Conservation (phyloP, 495 filamentous ascomycete genomes). For the Cercophora samala region DNA sequence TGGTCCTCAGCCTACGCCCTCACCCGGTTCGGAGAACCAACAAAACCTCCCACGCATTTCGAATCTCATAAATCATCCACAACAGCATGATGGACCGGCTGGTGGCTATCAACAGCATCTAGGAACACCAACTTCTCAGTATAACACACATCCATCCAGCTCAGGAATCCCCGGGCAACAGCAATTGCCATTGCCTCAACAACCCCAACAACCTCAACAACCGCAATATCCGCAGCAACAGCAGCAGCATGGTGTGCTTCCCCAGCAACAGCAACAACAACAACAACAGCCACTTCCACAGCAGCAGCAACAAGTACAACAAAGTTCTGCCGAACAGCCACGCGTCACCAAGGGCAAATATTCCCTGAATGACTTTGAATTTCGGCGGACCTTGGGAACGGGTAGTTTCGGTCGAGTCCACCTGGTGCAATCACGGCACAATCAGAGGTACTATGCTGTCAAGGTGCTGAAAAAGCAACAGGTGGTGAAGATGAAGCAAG, state of each 20-base stretch:
- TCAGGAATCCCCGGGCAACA: conserved; percentile 4
- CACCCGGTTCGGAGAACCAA: conserved; percentile 37
- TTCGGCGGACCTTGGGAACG: conserved; percentile 88
- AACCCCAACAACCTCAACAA: conserved; percentile 25
- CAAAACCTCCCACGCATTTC: conserved; percentile 66
- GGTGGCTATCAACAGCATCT: conserved; percentile 28
- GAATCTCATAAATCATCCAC: conserved; percentile 64
- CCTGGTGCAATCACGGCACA: conserved; percentile 93
- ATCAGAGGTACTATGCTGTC: conserved; percentile 94
- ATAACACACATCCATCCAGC: conserved; percentile 14
- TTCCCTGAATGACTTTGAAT: conserved; percentile 78
- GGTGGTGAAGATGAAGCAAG: conserved; percentile 99
- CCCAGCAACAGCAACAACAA: conserved; percentile 22
- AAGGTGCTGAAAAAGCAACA: conserved; percentile 98
- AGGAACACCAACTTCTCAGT: conserved; percentile 12
- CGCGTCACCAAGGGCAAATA: conserved; percentile 97
- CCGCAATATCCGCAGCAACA: conserved; percentile 26
- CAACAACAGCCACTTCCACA: conserved; percentile 22
- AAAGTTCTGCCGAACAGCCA: conserved; percentile 18
- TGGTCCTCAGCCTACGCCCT: conserved; percentile 26
- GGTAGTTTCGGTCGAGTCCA: conserved; percentile 97
- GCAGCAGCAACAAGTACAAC: conserved; percentile 14
- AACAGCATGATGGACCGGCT: conserved; percentile 47
- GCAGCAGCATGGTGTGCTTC: conserved; percentile 17
- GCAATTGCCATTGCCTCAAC: conserved; percentile 22